Conservation (phyloP, 1,284 basidiomycete species). For the Leccinum solheimii region DNA sequence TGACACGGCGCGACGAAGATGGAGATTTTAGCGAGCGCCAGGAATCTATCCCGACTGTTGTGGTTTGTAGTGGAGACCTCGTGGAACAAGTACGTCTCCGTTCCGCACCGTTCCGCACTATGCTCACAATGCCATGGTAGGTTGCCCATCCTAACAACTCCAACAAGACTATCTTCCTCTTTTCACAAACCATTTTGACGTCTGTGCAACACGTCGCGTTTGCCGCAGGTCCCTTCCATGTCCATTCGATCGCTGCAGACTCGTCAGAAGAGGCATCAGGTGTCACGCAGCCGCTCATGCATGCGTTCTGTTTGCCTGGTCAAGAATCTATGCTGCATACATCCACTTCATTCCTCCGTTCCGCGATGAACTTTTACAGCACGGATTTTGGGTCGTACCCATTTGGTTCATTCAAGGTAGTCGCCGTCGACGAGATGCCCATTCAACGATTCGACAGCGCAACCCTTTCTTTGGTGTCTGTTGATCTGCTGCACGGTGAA, state of each 20-base stretch:
- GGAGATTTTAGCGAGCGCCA: constrained; percentile 52
- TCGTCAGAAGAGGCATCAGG: constrained; percentile 63
- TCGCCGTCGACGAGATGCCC: constrained; percentile 92
- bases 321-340: constrained; percentile 69
- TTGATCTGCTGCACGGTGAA: constrained; percentile 85
- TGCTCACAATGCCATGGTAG: constrained; percentile 42
- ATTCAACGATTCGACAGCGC: constrained; percentile 81
- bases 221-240: constrained; percentile 92
- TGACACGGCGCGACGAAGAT: constrained; percentile 47
- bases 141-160: constrained; percentile 93
- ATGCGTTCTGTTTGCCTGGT: constrained; percentile 92
- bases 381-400: constrained; percentile 97
- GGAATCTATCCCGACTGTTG: constrained; percentile 76
- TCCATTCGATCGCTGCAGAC: constrained; percentile 71
- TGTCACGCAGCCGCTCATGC: constrained; percentile 80
- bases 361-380: constrained; percentile 90
- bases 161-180: constrained; percentile 93
- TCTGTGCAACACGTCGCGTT: constrained; percentile 96
- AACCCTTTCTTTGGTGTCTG: constrained; percentile 79
- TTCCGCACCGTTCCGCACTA: constrained; percentile 8
- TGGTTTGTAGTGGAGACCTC: constrained; percentile 92
- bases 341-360: constrained; percentile 78
- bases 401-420: constrained; percentile 91
- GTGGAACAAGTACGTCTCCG: constrained; percentile 76
- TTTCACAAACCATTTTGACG: constrained; percentile 84